Evolutionary conservation across 306 rosid species (phyloP).

Genomic region (Cyclanthera cordifolia): DNA sequence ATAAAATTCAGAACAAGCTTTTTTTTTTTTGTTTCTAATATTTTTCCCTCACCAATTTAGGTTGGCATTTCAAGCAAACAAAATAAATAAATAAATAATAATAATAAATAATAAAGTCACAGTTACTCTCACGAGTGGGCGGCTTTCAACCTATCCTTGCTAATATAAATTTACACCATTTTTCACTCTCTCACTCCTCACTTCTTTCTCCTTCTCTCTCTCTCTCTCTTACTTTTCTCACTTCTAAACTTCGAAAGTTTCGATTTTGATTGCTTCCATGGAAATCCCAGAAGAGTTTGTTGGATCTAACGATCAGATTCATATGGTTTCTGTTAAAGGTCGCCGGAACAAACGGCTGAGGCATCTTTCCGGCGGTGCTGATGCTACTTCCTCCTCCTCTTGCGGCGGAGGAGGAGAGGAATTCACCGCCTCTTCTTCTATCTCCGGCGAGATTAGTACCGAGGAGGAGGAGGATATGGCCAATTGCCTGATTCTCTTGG

Average conservation of each 20-base stretch:
- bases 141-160: conserved; percentile 5
- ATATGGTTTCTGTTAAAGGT: conserved; percentile 23
- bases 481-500: conserved; percentile 74
- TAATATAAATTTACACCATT: conserved; percentile 9
- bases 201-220: conserved; percentile 12
- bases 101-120: conserved; percentile 32
- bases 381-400: conserved; percentile 43
- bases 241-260: not conserved
- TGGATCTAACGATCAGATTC: conserved; percentile 19
- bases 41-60: not conserved
- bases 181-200: conserved; percentile 15
- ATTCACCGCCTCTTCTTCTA: conserved; percentile 29
- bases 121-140: conserved; percentile 13
- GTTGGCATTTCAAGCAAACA: not conserved
- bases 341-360: conserved; percentile 55
- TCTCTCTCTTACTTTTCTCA: not conserved
- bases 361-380: not conserved
- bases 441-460: conserved; percentile 16
- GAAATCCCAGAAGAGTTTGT: conserved; percentile 30
- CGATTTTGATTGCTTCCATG: conserved; percentile 20
- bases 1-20: not conserved
- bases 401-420: conserved; percentile 29
- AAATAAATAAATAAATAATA: conserved; percentile 27
- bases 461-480: conserved; percentile 96
- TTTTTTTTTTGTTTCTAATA: conserved; percentile 4